Evolutionary conservation across 2,329 filamentous ascomycete genomes (phyloP), one percentile per base, ranked within the genome.

Genomic region (Zymoseptoria brevis): DNA sequence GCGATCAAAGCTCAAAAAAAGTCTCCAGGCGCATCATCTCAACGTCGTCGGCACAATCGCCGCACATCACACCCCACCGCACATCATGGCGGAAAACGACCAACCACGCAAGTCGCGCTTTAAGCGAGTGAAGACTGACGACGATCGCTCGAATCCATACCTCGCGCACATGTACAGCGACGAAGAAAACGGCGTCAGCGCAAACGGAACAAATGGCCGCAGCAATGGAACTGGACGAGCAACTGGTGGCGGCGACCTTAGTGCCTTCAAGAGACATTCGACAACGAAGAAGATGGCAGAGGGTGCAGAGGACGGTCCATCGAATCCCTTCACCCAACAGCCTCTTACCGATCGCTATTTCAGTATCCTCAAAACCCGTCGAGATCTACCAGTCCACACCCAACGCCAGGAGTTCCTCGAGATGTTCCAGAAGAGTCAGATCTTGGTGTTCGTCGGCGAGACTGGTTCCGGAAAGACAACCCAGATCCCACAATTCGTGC

Each of bases 381-480:
- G 92, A 72, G 87, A 91, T 68, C 82, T 99, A 62, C 94, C 94
- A 13, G 94, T 99, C 50, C 87, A 96, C 75, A 87, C 90, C 72
- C 94, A 99, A 76, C 87, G 91, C 81, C 89, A 75, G 68, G 94
- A 99, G 73, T 99, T 99, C 73, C 82, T 99, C 61, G 80, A 92
- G 71, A 84, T 96, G 71, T 99, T 95, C 77, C 95, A 99, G 70
- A 85, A 88, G 69, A 90, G 87, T 22, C 94, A 99, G 77, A 96
- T 99, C 67, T 85, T 99, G 62, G 94, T 99, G 69, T 96, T 99
- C 71, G 94, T 99, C 65, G 94, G 94, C 79, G 94, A 99, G 81
- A 99, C 94, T 8, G 94, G 95, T 84, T 99, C 94, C 66, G 94
- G 94, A 79, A 99, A 99, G 80, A 99, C 94, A 4, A 99, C 94